Percentiles rank a stretch among this genome's conserved stretches.
phyloP scores from a whole-genome alignment of 2,329 filamentous ascomycete species.

The Verticillium nubilum region DNA sequence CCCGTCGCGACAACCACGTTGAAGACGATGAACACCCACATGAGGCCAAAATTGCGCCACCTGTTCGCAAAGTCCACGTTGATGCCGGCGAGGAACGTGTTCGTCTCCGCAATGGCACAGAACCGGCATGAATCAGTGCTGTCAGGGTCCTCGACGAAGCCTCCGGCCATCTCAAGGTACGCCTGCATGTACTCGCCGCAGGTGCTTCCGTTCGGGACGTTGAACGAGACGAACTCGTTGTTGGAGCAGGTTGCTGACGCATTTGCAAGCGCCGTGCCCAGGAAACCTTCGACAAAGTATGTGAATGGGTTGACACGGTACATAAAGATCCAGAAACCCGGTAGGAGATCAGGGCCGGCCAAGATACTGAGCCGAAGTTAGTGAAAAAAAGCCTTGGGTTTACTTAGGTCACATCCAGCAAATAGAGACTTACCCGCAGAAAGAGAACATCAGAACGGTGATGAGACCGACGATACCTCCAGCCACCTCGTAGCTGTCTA shows the following conservation, averaged over 20 bases:
- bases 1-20: constrained; percentile 46
- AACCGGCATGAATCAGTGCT: constrained; percentile 21
- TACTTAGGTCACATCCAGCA: not conserved
- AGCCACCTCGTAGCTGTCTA: constrained; percentile 57
- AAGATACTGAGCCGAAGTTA: constrained; percentile 46
- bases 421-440: constrained; percentile 33
- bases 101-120: constrained; percentile 7
- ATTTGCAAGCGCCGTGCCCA: constrained; percentile 59
- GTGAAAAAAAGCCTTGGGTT: not conserved
- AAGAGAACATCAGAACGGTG: constrained; percentile 59
- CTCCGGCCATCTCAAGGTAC: constrained; percentile 40
- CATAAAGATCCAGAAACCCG: constrained; percentile 74
- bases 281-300: constrained; percentile 63
- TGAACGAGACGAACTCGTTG: constrained; percentile 61
- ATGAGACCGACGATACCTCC: constrained; percentile 60
- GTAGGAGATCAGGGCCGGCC: constrained; percentile 53
- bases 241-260: constrained; percentile 52
- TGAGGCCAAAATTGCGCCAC: constrained; percentile 53
- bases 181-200: constrained; percentile 50
- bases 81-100: constrained; percentile 14
- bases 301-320: constrained; percentile 70
- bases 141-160: constrained; percentile 33
- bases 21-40: constrained; percentile 49
- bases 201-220: constrained; percentile 45
- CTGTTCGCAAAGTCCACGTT: constrained; percentile 40